Base-by-base conservation (phyloP, 164 flowering plant genomes). In the Platanus orientalis region DNA sequence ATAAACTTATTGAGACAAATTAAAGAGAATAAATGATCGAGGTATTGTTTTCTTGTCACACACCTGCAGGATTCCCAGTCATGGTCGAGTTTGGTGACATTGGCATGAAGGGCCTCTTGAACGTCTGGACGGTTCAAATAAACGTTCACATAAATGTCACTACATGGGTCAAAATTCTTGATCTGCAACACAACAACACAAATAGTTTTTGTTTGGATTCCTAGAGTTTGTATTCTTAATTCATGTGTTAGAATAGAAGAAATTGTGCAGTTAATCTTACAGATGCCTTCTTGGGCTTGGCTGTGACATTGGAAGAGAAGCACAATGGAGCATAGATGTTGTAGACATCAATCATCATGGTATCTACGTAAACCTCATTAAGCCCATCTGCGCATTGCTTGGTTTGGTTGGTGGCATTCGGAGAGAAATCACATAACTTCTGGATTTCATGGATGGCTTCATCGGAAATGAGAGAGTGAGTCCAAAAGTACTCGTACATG, bases 141-240 rank as follows among this genome's bases (percentile, higher is more conserved):
- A 11, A 54, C 6, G 4, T 32, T 0, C 0, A 76, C 60, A 36
- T 78, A 81, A 4, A 58, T 4, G 7, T 42, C 55, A 0, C 77
- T 50, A 68, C 82, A 81, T 10, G 84, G 84, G 69, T 81, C 84
- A 54, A 74, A 76, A n/a, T 12, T 51, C 1, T 47, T 11, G 10
- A 65, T 45, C 79, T 16, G 6, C 26, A 60, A 23, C 24, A 13
- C 39, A 44, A 13, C 47, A 2, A 26, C 14, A 39, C 12, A 59
- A 36, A 14, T 0, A 40, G 12, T n/a, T n/a, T n/a, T n/a, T n/a
- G n/a, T n/a, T n/a, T n/a, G n/a, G n/a, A n/a, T n/a, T n/a, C n/a
- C n/a, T 6, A 25, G 39, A 23, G 14, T 26, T 13, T 34, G 6
- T 29, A 27, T 28, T 0, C 55, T 64, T 28, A 19, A 21, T 34